Evolutionary conservation across 306 rosid genomes (phyloP).

Genomic region (Quercus aquifolioides): DNA sequence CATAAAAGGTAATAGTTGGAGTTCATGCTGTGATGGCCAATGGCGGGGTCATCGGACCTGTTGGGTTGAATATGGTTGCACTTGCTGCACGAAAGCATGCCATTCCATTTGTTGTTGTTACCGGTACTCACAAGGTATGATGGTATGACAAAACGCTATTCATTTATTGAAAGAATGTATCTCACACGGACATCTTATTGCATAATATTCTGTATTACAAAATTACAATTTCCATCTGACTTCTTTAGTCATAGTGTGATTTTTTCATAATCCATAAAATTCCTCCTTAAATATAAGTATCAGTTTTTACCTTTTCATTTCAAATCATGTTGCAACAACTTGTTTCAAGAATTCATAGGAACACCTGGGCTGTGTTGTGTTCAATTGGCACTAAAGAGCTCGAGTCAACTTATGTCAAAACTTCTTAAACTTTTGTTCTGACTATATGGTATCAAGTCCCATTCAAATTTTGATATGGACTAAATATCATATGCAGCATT

Average conservation of each 20-base stretch:
- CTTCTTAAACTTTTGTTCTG: background rate
- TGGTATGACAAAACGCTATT: background rate
- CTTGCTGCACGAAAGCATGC: conserved; percentile 98
- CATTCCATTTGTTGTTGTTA: conserved; percentile 94
- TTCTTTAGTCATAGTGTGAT: too few relatives aligned
- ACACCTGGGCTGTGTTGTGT: too few relatives aligned
- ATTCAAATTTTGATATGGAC: too few relatives aligned
- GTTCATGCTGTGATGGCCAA: conserved; percentile 99
- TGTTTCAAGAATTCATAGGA: background rate
- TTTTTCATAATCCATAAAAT: too few relatives aligned
- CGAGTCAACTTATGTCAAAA: background rate
- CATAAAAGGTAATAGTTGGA: conserved; percentile 83
- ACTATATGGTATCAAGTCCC: background rate
- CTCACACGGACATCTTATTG: background rate
- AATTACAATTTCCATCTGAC: too few relatives aligned
- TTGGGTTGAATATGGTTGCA: conserved; percentile 95
- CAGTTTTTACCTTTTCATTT: too few relatives aligned
- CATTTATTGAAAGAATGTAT: too few relatives aligned
- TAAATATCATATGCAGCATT: too few relatives aligned
- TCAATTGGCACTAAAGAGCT: too few relatives aligned
- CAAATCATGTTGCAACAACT: too few relatives aligned
- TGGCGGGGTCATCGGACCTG: conserved; percentile 93
- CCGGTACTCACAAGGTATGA: conserved; percentile 94
- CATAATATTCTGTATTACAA: too few relatives aligned
- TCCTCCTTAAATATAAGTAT: too few relatives aligned